These are phyloP conservation scores for Lyophyllum shimeji DNA, from an alignment of 768 basidiomycete genomes.

Conservation along the genomic window DNA sequence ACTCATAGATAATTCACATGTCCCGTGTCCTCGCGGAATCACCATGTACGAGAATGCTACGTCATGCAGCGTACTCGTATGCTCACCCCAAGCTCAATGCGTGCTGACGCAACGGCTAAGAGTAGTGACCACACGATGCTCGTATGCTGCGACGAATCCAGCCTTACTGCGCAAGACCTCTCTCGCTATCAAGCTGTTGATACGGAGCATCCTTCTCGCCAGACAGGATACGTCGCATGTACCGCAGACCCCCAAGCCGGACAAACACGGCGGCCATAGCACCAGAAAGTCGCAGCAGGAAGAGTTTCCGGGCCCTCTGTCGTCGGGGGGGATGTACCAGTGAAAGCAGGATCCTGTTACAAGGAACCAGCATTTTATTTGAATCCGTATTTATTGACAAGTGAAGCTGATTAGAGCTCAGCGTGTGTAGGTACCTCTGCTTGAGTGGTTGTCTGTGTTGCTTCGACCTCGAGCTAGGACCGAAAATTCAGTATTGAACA, in stretches of 20 bases:
- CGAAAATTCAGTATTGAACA: conserved; percentile 1
- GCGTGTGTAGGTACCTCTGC: conserved; percentile 91
- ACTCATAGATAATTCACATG: neutral
- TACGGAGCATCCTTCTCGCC: conserved; percentile 36
- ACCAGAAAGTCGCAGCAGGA: conserved; percentile 27
- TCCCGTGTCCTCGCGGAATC: neutral
- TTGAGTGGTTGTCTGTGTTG: conserved; percentile 52
- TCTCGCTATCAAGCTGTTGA: conserved; percentile 41
- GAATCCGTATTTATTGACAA: conserved; percentile 38
- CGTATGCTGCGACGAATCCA: conserved; percentile 9
- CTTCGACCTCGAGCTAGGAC: conserved; percentile 51
- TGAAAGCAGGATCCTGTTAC: conserved; percentile 40
- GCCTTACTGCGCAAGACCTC: conserved; percentile 52
- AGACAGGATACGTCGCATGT: conserved; percentile 40
- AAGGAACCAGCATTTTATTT: conserved; percentile 55
- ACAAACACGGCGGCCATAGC: conserved; percentile 43
- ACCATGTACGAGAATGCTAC: neutral
- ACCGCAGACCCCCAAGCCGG: conserved; percentile 54
- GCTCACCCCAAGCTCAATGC: conserved; percentile 25
- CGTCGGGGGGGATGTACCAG: conserved; percentile 17
- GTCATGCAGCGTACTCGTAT: neutral
- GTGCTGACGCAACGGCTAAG: too few species aligned
- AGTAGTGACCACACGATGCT: conserved; percentile 8
- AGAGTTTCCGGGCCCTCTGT: conserved; percentile 9
- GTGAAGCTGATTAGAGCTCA: conserved; percentile 77